phyloP scores from a whole-genome alignment of 306 rosid species.

The Cicer chorassanicum region DNA sequence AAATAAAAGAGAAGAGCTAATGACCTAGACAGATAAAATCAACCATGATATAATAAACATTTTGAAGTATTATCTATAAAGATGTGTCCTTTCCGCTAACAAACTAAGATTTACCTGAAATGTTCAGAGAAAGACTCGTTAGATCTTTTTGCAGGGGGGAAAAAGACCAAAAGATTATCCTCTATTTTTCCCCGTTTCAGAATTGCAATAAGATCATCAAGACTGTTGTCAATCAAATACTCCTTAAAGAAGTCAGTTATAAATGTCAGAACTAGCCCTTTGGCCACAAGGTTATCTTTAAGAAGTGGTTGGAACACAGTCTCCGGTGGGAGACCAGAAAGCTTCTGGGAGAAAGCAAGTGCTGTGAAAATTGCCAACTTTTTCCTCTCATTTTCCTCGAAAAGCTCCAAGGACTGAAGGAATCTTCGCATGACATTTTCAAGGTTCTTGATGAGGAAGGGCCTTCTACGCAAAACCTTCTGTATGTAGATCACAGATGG shows the following conservation, averaged over 20 bases:
- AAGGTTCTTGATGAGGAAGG: slow-evolving; percentile 94
- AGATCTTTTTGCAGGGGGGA: slow-evolving; percentile 86
- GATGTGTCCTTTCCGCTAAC: slow-evolving; percentile 1
- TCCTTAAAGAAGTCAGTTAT: slow-evolving; percentile 97
- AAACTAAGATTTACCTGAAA: slow-evolving; percentile 70
- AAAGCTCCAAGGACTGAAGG: slow-evolving; percentile 97
- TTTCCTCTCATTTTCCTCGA: slow-evolving; percentile 98
- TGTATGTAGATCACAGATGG: slow-evolving; percentile 94
- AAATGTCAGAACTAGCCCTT: slow-evolving; percentile 93
- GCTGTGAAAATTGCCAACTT: slow-evolving; percentile 99
- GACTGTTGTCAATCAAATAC: slow-evolving; percentile 92
- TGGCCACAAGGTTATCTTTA: slow-evolving; percentile 98
- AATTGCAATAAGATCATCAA: slow-evolving; percentile 95
- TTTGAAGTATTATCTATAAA: neutral
- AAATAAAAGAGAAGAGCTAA: slow-evolving; percentile 10
- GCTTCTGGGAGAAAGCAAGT: slow-evolving; percentile 98
- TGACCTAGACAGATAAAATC: slow-evolving; percentile 2
- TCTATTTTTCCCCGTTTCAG: slow-evolving; percentile 96
- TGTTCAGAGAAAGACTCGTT: slow-evolving; percentile 92
- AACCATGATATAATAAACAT: neutral
- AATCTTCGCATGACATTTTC: slow-evolving; percentile 98
- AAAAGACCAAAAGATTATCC: slow-evolving; percentile 86
- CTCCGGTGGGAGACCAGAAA: slow-evolving; percentile 98
- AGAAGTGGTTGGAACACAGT: slow-evolving; percentile 98
- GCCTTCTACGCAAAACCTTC: slow-evolving; percentile 90